Evolutionary conservation across 2,329 filamentous ascomycete species (phyloP).

Genomic region (Dothiorella sarmentorum): DNA sequence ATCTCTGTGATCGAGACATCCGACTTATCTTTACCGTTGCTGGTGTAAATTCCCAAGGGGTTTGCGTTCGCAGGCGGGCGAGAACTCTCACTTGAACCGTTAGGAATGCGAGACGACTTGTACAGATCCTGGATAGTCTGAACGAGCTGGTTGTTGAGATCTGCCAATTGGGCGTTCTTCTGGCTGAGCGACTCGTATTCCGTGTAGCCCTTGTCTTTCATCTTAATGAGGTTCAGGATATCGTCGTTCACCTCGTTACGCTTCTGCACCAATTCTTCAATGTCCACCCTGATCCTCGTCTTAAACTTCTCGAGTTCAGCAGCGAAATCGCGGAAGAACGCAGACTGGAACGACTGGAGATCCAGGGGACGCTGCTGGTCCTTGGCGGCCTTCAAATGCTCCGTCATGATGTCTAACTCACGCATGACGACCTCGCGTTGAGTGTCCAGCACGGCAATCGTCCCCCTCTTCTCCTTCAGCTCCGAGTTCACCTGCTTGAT

Average conservation of each 20-base stretch:
- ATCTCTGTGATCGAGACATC: slow-evolving; percentile 38
- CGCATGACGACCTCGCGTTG: slow-evolving; percentile 94
- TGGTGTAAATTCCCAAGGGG: slow-evolving; percentile 61
- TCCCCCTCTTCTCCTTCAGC: slow-evolving; percentile 88
- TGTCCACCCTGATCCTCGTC: slow-evolving; percentile 68
- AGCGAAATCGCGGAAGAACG: slow-evolving; percentile 60
- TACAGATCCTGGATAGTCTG: slow-evolving; percentile 92
- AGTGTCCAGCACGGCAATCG: slow-evolving; percentile 88
- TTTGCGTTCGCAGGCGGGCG: slow-evolving; percentile 54
- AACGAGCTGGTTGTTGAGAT: slow-evolving; percentile 93
- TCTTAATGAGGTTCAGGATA: slow-evolving; percentile 73
- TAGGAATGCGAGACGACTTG: slow-evolving; percentile 63
- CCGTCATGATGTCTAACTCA: slow-evolving; percentile 83
- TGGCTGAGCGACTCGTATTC: slow-evolving; percentile 93
- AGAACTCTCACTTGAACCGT: slow-evolving; percentile 49
- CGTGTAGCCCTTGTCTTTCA: slow-evolving; percentile 88
- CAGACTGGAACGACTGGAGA: slow-evolving; percentile 64
- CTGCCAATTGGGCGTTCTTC: slow-evolving; percentile 86
- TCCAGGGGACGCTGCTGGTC: slow-evolving; percentile 77
- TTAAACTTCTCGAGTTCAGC: slow-evolving; percentile 66
- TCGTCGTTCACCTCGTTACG: slow-evolving; percentile 82
- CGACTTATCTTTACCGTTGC: slow-evolving; percentile 36
- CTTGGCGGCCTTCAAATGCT: slow-evolving; percentile 83
- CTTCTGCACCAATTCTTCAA: slow-evolving; percentile 87
- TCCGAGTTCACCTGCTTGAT: slow-evolving; percentile 81